These are phyloP conservation scores for Linum tenue DNA, from an alignment of 345 rosid species.

Conservation along the genomic window DNA sequence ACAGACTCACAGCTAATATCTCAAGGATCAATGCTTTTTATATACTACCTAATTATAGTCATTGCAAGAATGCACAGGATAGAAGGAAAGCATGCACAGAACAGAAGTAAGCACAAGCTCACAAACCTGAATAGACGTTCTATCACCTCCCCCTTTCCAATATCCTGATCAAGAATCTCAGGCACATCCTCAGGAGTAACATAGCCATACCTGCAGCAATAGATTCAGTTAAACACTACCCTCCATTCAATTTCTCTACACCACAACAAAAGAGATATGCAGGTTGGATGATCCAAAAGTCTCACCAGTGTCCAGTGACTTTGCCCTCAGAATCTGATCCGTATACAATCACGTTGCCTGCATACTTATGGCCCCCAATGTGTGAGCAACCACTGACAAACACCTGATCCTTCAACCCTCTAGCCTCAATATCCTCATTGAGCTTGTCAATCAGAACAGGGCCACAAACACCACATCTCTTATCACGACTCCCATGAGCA, in stretches of 20 bases:
- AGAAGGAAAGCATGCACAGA: background rate
- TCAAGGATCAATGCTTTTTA: too few relatives aligned
- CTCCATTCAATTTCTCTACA: background rate
- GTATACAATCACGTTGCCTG: slow-evolving; percentile 82
- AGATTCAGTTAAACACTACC: background rate
- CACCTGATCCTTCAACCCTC: slow-evolving; percentile 52
- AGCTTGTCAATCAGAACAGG: slow-evolving; percentile 71
- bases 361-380: slow-evolving; percentile 92
- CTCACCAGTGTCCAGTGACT: slow-evolving; percentile 71
- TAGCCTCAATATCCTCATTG: slow-evolving; percentile 47
- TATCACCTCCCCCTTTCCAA: slow-evolving; percentile 59
- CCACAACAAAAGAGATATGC: background rate
- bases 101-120: background rate
- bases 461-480: slow-evolving; percentile 96
- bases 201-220: slow-evolving; percentile 76
- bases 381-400: slow-evolving; percentile 77
- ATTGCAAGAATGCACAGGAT: background rate
- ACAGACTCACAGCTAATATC: too few relatives aligned
- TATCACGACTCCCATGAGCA: slow-evolving; percentile 85
- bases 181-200: slow-evolving; percentile 89
- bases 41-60: too few relatives aligned
- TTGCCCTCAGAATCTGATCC: slow-evolving; percentile 58
- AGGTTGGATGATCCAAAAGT: background rate
- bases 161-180: slow-evolving; percentile 79
- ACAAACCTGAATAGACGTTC: slow-evolving; percentile 73